A percentile compares a stretch with the other conserved stretches of the same genome.
phyloP scores from a whole-genome alignment of 2,329 filamentous ascomycete genomes.

The Colletotrichum godetiae region DNA sequence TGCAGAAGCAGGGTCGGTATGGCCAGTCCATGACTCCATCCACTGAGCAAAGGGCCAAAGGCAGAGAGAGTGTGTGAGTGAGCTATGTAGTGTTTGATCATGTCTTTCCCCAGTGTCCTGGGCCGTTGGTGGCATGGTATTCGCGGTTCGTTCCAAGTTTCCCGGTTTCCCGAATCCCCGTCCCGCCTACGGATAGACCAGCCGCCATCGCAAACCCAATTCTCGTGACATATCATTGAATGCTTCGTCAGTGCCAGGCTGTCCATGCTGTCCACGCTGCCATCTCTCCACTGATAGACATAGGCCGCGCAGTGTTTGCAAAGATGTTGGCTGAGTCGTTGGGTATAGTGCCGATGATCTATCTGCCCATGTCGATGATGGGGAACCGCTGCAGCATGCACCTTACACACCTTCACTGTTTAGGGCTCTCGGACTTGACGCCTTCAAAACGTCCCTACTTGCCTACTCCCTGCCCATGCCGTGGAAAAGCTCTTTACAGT shows the following conservation, averaged over 20 bases:
- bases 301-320: background rate
- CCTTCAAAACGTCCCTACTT: background rate
- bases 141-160: constrained; percentile 27
- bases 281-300: background rate
- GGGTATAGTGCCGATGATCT: background rate
- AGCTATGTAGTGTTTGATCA: background rate
- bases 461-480: background rate
- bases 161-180: constrained; percentile 4
- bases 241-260: background rate
- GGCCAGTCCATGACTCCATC: background rate
- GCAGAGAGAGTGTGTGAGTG: background rate
- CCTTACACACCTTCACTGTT: background rate
- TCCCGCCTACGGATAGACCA: background rate
- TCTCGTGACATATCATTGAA: background rate
- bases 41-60: background rate
- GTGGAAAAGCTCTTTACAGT: background rate
- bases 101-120: background rate
- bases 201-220: background rate
- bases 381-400: background rate
- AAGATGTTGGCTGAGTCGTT: background rate
- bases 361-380: constrained; percentile 1
- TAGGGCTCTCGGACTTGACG: background rate
- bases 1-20: constrained; percentile 7
- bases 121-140: background rate
- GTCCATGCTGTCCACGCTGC: background rate